Conservation (phyloP, 352 stramenopile genomes). For the Stramenopiles sp. region DNA sequence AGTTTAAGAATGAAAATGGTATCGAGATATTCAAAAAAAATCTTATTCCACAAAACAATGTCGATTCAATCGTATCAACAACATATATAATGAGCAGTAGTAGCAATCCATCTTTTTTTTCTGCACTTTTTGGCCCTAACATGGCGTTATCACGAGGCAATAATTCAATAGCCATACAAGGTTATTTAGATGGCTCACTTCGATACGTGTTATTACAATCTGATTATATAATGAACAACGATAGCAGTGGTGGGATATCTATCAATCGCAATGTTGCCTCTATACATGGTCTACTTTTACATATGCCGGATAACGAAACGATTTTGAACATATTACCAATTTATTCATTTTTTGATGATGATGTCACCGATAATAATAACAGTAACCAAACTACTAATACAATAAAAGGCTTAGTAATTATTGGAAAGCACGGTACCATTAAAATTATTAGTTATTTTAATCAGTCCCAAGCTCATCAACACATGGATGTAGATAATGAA, state of each 20-base stretch:
- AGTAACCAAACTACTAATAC: not conserved
- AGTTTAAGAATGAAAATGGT: not conserved
- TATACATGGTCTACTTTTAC: not conserved
- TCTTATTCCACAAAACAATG: not conserved
- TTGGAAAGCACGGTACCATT: not conserved
- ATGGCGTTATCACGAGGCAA: not conserved
- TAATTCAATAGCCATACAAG: not conserved
- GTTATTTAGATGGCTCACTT: not conserved
- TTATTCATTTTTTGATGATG: not conserved
- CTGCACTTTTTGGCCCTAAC: not conserved
- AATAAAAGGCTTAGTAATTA: not conserved
- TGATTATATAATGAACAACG: not conserved
- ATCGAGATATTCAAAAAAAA: not conserved
- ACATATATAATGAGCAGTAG: not conserved
- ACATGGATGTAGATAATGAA: not conserved
- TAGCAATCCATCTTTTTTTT: not conserved
- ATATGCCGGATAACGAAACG: not conserved
- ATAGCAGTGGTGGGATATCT: not conserved
- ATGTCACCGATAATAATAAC: too few species aligned
- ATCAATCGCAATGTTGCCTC: not conserved
- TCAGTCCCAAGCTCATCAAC: too few species aligned
- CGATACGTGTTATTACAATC: not conserved
- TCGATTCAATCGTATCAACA: not conserved
- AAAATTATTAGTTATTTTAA: not conserved
- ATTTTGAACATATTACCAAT: not conserved